Percentiles rank a stretch among this genome's conserved stretches.
Evolutionary conservation across 257 asterid genomes (phyloP).

Genomic region (Solanum clarkiae): DNA sequence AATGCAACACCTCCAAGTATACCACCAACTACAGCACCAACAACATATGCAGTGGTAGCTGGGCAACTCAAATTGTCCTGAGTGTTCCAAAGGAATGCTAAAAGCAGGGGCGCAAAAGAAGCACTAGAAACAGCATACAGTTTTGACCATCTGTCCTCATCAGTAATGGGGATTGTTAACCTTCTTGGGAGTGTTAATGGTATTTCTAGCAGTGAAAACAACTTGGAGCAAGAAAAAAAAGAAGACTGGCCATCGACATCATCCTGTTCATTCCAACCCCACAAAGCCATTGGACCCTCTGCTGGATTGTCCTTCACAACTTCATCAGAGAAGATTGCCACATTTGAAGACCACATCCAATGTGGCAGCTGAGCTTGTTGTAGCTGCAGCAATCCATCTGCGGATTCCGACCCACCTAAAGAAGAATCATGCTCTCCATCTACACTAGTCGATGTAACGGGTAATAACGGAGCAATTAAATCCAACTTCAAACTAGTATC

Average conservation of each 20-base stretch:
- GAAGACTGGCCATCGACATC: not conserved
- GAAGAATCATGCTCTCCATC: conserved; percentile 13
- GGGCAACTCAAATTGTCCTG: not conserved
- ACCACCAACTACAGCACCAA: conserved; percentile 22
- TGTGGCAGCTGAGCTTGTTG: conserved; percentile 31
- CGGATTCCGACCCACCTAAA: conserved; percentile 4
- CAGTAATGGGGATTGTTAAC: conserved; percentile 64
- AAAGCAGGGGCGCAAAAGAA: conserved; percentile 44
- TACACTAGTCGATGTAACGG: conserved; percentile 10
- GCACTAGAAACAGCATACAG: conserved; percentile 49
- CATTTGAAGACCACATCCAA: conserved; percentile 55
- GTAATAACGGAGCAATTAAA: conserved; percentile 23
- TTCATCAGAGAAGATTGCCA: conserved; percentile 47
- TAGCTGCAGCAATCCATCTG: conserved; percentile 21
- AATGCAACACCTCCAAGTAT: conserved; percentile 41
- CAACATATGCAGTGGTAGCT: conserved; percentile 5
- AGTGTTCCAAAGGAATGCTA: conserved; percentile 42
- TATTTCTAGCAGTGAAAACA: conserved; percentile 32
- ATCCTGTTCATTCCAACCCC: conserved; percentile 68
- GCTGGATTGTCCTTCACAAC: not conserved
- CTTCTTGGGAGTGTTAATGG: conserved; percentile 56
- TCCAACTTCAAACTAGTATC: conserved; percentile 20
- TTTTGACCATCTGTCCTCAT: conserved; percentile 73
- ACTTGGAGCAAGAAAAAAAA: conserved; percentile 30
- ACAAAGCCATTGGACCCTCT: conserved; percentile 12